Conservation (phyloP, 2,329 filamentous ascomycete genomes). For the Sclerotinia minor region DNA sequence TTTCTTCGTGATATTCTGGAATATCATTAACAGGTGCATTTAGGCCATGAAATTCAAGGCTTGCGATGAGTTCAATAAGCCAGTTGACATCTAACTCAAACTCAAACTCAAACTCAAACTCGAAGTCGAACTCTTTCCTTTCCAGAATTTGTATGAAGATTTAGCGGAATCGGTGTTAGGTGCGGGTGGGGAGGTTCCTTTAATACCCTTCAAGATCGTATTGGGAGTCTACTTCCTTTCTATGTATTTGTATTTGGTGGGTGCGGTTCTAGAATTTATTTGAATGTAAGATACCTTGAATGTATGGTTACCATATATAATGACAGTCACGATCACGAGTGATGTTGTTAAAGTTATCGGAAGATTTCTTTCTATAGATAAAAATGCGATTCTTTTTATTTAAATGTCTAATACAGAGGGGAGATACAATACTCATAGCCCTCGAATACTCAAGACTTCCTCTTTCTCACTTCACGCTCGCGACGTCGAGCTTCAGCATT, state of each 20-base stretch:
- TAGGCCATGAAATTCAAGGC: slow-evolving; percentile 17
- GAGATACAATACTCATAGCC: too few relatives aligned
- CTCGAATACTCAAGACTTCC: too few relatives aligned
- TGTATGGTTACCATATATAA: not conserved
- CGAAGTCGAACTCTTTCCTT: not conserved
- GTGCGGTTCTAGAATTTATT: too few relatives aligned
- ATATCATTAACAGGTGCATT: not conserved
- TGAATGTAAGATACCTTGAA: not conserved
- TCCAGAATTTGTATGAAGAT: not conserved
- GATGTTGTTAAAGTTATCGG: not conserved
- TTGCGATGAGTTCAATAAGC: not conserved
- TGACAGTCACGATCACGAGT: not conserved
- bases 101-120: not conserved
- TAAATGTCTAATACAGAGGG: too few relatives aligned
- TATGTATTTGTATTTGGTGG: not conserved
- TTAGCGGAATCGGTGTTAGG: not conserved
- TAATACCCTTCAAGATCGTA: not conserved
- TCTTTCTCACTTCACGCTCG: too few relatives aligned
- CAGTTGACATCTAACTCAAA: not conserved
- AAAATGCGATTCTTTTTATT: too few relatives aligned
- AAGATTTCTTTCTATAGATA: not conserved
- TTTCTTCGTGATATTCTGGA: not conserved
- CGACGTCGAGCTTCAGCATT: not conserved
- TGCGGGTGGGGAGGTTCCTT: too few relatives aligned
- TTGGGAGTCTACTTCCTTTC: not conserved